A percentile compares a stretch with the other conserved stretches of the same genome.
Evolutionary conservation across 139 green algal genomes (phyloP).

Genomic region (Eudorina sp.): DNA sequence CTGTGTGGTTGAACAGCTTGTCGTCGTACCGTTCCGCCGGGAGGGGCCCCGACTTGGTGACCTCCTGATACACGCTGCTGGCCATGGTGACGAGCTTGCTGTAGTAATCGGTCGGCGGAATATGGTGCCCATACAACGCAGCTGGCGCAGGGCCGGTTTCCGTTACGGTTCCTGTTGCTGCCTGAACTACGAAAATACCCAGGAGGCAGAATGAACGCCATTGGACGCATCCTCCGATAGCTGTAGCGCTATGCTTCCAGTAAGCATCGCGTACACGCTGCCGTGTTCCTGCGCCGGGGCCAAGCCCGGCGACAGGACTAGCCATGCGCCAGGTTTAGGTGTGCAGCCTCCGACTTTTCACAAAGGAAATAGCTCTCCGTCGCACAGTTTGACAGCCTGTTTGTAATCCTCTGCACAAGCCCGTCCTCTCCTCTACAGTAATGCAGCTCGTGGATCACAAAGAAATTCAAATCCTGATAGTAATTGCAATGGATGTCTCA

Average conservation of each 20-base stretch:
- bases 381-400: too few species aligned
- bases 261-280: too few species aligned
- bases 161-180: not conserved
- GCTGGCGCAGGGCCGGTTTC: not conserved
- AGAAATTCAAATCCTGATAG: too few species aligned
- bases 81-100: slow-evolving; percentile 21
- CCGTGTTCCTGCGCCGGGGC: not conserved
- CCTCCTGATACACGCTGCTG: slow-evolving; percentile 3
- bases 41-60: slow-evolving; percentile 12
- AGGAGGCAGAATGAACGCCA: not conserved
- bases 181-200: not conserved
- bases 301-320: not conserved
- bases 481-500: too few species aligned
- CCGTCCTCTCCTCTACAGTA: too few species aligned
- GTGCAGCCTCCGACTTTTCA: too few species aligned
- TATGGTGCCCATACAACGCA: not conserved
- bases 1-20: slow-evolving; percentile 43
- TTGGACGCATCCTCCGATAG: not conserved
- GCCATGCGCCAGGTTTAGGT: not conserved
- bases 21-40: slow-evolving; percentile 31
- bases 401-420: too few species aligned
- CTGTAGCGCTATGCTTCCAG: not conserved
- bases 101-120: slow-evolving; percentile 11
- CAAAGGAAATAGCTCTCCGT: too few species aligned
- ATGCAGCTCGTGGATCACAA: too few species aligned